A percentile compares a stretch with the other conserved stretches of the same genome.
Conservation (phyloP, 192 early-diverging fungal species). For the Nowakowskiella sp. region DNA sequence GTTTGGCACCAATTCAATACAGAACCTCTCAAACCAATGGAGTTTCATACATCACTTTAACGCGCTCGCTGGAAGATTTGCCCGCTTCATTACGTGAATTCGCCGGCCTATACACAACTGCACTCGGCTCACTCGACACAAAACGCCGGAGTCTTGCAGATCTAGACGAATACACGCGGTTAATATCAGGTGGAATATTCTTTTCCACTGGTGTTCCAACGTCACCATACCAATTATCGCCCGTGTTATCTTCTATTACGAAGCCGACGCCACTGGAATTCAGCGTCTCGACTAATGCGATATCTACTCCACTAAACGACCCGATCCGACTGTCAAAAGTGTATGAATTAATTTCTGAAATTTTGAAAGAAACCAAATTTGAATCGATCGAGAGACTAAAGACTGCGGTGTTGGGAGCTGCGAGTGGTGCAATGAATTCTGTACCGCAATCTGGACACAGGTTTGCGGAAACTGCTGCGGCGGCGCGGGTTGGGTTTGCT, state of each 20-base stretch:
- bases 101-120: constrained; percentile 66
- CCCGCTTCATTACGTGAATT: constrained; percentile 61
- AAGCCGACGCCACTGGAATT: background rate
- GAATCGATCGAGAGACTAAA: constrained; percentile 60
- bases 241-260: constrained; percentile 1
- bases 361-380: constrained; percentile 61
- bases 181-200: constrained; percentile 79
- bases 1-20: constrained; percentile 55
- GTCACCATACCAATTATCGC: constrained; percentile 7
- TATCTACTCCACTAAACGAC: background rate
- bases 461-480: constrained; percentile 54
- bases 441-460: constrained; percentile 76
- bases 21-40: constrained; percentile 79
- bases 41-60: constrained; percentile 78
- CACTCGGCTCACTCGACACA: constrained; percentile 37
- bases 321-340: constrained; percentile 43
- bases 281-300: background rate
- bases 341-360: constrained; percentile 64
- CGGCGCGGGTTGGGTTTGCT: constrained; percentile 38
- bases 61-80: constrained; percentile 56
- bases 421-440: constrained; percentile 65
- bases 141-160: constrained; percentile 50
- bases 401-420: constrained; percentile 63
- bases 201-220: constrained; percentile 58
- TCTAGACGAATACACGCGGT: constrained; percentile 79